Evolutionary conservation across 257 asterid species (phyloP), one percentile per base, ranked within the genome.

Genomic region (Jacaranda copaia): DNA sequence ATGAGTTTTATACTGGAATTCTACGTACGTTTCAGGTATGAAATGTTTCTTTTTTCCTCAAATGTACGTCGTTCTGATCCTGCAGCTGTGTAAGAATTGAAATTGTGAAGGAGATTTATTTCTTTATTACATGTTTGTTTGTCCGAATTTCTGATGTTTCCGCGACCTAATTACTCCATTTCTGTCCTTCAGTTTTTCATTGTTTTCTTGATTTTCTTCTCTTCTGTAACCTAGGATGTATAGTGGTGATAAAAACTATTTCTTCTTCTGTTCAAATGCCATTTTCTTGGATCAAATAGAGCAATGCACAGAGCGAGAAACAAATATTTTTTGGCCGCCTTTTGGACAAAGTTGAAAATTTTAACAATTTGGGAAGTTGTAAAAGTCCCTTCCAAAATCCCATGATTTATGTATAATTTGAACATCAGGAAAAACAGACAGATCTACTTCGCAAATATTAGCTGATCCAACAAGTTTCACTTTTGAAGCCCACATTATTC

Each of bases 1-100:
- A 83, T 81, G 90, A 79, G 79, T 68, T 78, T 86, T 77, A 1
- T 38, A 20, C 2, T n/a, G 5, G 74, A 63, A 40, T 81, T 77
- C 76, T 9, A 67, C 70, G 51, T 74, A n/a, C 62, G 75, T 61
- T 80, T 77, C 78, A 85, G 89, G 89, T 85, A 68, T 55, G 25
- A 1, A 19, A 2, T 7, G 43, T 6, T 13, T 11, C n/a, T 25
- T 18, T 1, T 11, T 58, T 16, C n/a, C 56, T 5, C 52, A 53
- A 15, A 39, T 70, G 65, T 70, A 25, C 5, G 43, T 19, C 65
- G 63, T 68, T 77, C 43, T 73, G 53, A 38, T 69, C 38, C 46
- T 61, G 15, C 49, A 10, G 55, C 56, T 19, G 61, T 35, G 49
- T 63, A 63, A 55, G 14, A 46, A 25, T 42, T 38, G 46, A 74